Evolutionary conservation across 305 asterid genomes (phyloP).

Genomic region (Solanum aculeatissimum): DNA sequence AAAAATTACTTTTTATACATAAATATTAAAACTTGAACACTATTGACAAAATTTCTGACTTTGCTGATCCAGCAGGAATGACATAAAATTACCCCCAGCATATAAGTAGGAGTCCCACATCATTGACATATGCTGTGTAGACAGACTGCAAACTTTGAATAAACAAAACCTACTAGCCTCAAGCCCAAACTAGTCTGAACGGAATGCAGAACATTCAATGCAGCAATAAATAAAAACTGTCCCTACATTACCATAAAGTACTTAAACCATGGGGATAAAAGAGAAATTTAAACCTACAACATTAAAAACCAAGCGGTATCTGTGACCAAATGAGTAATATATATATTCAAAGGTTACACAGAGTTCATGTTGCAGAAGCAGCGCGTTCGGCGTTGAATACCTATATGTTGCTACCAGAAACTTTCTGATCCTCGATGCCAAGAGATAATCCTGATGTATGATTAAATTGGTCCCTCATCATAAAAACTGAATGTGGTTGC

Average conservation of each 20-base stretch:
- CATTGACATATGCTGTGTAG: not conserved
- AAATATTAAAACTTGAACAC: no score
- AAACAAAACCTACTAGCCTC: not conserved
- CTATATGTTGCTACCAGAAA: conserved; percentile 24
- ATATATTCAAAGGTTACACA: conserved; percentile 11
- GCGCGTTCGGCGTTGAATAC: not conserved
- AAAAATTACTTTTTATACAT: no score
- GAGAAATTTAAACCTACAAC: not conserved
- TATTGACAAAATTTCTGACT: no score
- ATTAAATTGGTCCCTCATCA: conserved; percentile 32
- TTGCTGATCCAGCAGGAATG: not conserved
- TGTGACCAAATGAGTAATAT: conserved; percentile 9
- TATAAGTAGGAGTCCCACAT: not conserved
- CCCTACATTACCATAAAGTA: not conserved
- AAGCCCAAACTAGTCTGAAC: not conserved
- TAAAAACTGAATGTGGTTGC: conserved; percentile 42
- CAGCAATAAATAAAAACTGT: not conserved
- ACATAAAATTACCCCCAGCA: not conserved
- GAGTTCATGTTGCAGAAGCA: not conserved
- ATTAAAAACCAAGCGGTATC: conserved; percentile 4
- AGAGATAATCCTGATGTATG: conserved; percentile 16
- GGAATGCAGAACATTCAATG: not conserved
- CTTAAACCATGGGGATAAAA: not conserved
- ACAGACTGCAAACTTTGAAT: not conserved
- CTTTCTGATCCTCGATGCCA: conserved; percentile 18